phyloP scores from a whole-genome alignment of 768 basidiomycete genomes.

The Pluteus cervinus region DNA sequence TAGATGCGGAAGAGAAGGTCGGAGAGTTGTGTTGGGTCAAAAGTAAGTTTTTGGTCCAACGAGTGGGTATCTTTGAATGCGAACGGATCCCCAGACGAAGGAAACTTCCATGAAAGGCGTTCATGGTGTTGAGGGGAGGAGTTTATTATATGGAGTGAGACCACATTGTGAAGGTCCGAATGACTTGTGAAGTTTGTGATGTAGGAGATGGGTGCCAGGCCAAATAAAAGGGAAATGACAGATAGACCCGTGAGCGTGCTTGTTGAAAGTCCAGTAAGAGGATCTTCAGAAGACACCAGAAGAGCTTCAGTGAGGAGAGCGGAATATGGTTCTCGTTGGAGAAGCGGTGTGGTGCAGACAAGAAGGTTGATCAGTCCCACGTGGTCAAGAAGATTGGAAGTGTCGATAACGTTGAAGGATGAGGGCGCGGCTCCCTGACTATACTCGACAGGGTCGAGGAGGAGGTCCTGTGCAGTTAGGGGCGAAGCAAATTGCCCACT shows the following conservation, averaged over 20 bases:
- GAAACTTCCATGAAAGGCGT: conserved; percentile 30
- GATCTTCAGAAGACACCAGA: conserved; percentile 14
- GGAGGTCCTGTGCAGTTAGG: conserved; percentile 28
- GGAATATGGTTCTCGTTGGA: conserved; percentile 21
- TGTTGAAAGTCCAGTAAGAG: conserved; percentile 22
- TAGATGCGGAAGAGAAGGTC: conserved; percentile 37
- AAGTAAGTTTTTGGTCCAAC: conserved; percentile 7
- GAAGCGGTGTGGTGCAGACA: conserved; percentile 28
- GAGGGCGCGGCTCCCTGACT: conserved; percentile 20
- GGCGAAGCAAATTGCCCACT: conserved; percentile 24
- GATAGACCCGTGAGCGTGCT: too few species aligned
- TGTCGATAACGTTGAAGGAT: conserved; percentile 40
- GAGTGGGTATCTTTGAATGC: too few species aligned
- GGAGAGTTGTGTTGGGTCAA: conserved; percentile 26
- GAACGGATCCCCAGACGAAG: not conserved
- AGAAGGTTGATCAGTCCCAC: conserved; percentile 42
- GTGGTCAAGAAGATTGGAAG: conserved; percentile 45
- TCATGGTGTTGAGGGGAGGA: conserved; percentile 39
- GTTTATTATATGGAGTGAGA: conserved; percentile 6
- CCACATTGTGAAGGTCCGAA: conserved; percentile 34
- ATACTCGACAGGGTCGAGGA: conserved; percentile 27
- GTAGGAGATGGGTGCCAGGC: conserved; percentile 31
- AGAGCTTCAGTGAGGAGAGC: conserved; percentile 39
- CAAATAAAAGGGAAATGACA: conserved; percentile 35
- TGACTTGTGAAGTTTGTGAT: conserved; percentile 33